Conservation (phyloP, 2,329 filamentous ascomycete species). For the Colletotrichum theobromicola region DNA sequence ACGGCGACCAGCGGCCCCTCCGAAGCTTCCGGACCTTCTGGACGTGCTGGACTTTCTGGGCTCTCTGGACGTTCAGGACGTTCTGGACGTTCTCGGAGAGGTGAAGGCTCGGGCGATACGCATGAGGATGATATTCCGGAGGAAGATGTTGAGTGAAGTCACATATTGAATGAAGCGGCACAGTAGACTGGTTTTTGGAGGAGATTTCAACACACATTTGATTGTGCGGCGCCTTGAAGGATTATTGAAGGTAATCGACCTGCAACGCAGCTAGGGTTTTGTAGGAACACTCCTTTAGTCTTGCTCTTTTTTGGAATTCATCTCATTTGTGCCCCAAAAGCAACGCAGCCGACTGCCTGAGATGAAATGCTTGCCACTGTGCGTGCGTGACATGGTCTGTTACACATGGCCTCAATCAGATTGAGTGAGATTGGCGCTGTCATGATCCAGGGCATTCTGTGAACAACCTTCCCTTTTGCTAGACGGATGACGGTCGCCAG, state of each 20-base stretch:
- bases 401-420: not conserved
- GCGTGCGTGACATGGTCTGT: not conserved
- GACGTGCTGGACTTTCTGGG: too few relatives aligned
- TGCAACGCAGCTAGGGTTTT: not conserved
- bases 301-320: not conserved
- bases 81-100: not conserved
- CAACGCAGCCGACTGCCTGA: not conserved
- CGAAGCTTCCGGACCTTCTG: too few relatives aligned
- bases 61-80: too few relatives aligned
- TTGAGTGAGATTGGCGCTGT: not conserved
- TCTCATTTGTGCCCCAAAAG: not conserved
- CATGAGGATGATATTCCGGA: not conserved
- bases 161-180: not conserved
- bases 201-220: not conserved
- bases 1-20: not conserved
- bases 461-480: not conserved
- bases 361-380: fast-evolving
- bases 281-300: not conserved
- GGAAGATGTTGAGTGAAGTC: not conserved
- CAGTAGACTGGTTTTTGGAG: not conserved
- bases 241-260: not conserved
- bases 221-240: not conserved
- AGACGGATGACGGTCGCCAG: not conserved
- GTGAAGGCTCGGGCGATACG: not conserved
- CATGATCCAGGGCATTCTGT: not conserved